phyloP scores from a whole-genome alignment of 768 basidiomycete genomes.

The Paxillus involutus region DNA sequence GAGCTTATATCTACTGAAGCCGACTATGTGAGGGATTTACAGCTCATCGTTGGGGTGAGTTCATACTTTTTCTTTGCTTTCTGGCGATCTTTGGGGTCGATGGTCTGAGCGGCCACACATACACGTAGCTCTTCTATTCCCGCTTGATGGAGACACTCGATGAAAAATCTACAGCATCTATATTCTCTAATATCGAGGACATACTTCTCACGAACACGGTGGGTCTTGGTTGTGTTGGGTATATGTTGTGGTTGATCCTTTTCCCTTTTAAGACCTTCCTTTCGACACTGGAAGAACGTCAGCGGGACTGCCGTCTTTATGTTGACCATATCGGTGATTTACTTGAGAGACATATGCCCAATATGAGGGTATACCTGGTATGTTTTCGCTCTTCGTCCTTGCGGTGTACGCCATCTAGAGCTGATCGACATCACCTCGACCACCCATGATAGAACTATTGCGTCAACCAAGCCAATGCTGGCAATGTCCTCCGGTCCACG shows the following conservation, averaged over 20 bases:
- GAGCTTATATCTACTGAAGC: slow-evolving; percentile 91
- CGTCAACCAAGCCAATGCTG: slow-evolving; percentile 80
- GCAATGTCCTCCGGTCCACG: slow-evolving; percentile 72
- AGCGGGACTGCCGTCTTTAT: slow-evolving; percentile 90
- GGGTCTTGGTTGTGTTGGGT: slow-evolving; percentile 19
- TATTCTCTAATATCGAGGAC: slow-evolving; percentile 95
- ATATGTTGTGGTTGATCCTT: background rate
- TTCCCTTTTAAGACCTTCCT: slow-evolving; percentile 60
- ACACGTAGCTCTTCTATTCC: slow-evolving; percentile 76
- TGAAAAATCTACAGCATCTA: slow-evolving; percentile 71
- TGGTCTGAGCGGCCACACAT: background rate
- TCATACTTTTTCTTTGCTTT: background rate
- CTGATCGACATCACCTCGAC: background rate
- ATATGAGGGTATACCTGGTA: slow-evolving; percentile 82
- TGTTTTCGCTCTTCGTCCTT: slow-evolving; percentile 12
- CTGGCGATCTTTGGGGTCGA: background rate
- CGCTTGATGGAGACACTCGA: slow-evolving; percentile 72
- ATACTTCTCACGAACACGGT: slow-evolving; percentile 88
- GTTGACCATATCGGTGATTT: slow-evolving; percentile 88
- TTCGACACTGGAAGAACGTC: slow-evolving; percentile 87
- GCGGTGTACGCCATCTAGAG: background rate
- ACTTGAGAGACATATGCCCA: slow-evolving; percentile 67
- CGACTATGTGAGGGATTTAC: slow-evolving; percentile 88
- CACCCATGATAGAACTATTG: slow-evolving; percentile 69
- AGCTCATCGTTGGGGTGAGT: slow-evolving; percentile 85